Conservation (phyloP, 2,329 filamentous ascomycete species). For the Coniochaeta sp. region DNA sequence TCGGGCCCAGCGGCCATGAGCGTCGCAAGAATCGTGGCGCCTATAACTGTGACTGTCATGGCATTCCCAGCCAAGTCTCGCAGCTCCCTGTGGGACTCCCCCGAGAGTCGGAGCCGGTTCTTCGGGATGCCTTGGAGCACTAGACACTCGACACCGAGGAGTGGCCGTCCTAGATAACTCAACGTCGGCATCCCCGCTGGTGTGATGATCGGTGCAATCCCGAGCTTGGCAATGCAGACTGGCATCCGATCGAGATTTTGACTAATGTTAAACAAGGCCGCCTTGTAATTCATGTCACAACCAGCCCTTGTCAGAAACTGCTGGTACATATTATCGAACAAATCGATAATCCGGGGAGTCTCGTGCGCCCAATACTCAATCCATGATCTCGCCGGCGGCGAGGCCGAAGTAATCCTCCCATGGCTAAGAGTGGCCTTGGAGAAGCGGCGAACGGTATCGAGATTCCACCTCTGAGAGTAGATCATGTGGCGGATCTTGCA, state of each 20-base stretch:
- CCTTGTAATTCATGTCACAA: constrained; percentile 45
- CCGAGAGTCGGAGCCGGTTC: constrained; percentile 53
- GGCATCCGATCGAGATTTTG: constrained; percentile 63
- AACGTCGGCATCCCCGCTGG: constrained; percentile 56
- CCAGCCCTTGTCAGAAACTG: constrained; percentile 26
- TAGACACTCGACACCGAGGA: constrained; percentile 58
- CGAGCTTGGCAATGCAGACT: constrained; percentile 30
- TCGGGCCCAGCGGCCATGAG: constrained; percentile 32
- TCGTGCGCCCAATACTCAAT: constrained; percentile 39
- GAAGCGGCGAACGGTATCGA: constrained; percentile 50
- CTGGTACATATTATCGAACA: constrained; percentile 55
- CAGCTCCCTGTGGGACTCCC: constrained; percentile 53
- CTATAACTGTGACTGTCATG: constrained; percentile 69
- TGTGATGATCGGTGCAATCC: constrained; percentile 61
- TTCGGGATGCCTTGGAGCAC: constrained; percentile 62
- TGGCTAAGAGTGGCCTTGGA: constrained; percentile 53
- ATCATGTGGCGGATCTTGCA: constrained; percentile 54
- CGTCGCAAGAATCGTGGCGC: constrained; percentile 51
- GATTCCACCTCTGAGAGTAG: constrained; percentile 37
- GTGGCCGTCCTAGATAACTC: constrained; percentile 49
- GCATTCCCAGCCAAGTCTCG: constrained; percentile 72
- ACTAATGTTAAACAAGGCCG: constrained; percentile 53
- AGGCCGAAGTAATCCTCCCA: constrained; percentile 25
- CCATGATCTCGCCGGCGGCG: constrained; percentile 49
- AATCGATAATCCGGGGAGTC: constrained; percentile 56